These are phyloP conservation scores for Aspergillus diversus DNA, from an alignment of 495 filamentous ascomycete genomes.

Conservation along the genomic window DNA sequence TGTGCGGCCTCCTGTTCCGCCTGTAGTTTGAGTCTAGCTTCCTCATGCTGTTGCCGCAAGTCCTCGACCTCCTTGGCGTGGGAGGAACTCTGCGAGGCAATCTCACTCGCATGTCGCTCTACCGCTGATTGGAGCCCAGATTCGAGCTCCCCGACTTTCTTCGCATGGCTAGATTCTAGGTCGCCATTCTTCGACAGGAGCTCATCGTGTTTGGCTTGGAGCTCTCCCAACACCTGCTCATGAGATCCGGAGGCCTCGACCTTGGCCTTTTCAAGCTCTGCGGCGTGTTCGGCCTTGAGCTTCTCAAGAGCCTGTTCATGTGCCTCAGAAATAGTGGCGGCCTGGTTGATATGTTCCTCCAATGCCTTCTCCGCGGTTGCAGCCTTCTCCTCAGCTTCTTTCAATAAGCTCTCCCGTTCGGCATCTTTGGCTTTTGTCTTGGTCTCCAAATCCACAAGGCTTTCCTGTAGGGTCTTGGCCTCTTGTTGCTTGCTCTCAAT, in stretches of 20 bases:
- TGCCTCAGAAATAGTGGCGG: constrained; percentile 31
- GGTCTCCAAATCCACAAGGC: constrained; percentile 37
- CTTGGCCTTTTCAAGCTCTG: constrained; percentile 36
- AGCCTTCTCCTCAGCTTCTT: constrained; percentile 40
- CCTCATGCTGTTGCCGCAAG: constrained; percentile 41
- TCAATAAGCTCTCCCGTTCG: constrained; percentile 39
- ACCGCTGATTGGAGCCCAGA: constrained; percentile 38
- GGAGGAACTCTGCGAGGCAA: constrained; percentile 37
- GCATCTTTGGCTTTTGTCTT: constrained; percentile 42
- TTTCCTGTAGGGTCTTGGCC: constrained; percentile 41
- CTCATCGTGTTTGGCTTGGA: constrained; percentile 48
- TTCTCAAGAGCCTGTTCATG: constrained; percentile 38
- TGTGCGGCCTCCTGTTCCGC: constrained; percentile 39
- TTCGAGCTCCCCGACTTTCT: constrained; percentile 40
- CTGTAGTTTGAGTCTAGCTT: constrained; percentile 37
- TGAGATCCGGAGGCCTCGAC: constrained; percentile 37
- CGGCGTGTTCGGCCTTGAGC: constrained; percentile 36
- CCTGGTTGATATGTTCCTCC: constrained; percentile 36
- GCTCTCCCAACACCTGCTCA: constrained; percentile 36
- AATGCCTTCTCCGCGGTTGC: constrained; percentile 38
- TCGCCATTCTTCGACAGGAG: constrained; percentile 37
- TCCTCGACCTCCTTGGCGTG: constrained; percentile 40
- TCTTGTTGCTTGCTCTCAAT: constrained; percentile 45
- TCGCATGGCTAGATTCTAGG: constrained; percentile 38
- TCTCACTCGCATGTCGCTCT: constrained; percentile 37